Base-by-base conservation (phyloP, 371 early-diverging fungal species). In the Umbelopsis sp. region DNA sequence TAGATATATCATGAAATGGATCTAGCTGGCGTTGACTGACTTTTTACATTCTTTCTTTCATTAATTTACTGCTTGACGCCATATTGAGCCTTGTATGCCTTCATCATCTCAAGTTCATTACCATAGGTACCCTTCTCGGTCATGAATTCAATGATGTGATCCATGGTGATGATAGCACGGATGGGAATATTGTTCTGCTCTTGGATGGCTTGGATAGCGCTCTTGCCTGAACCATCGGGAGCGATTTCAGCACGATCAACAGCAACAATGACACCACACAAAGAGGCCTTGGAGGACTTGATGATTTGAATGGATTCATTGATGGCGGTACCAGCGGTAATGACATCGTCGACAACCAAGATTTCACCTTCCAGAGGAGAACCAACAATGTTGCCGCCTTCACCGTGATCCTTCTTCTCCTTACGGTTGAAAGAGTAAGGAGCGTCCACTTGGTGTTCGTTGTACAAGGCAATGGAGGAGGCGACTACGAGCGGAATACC, bases 281-380 rank as follows among this genome's bases (percentile, higher is more conserved):
- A 76, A 32, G 80, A 67, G 18, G 94, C 95, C 7, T 76, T 72
- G 70, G 82, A 74, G 25, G 72, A 78, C 73, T 84, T 68, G 63
- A 99, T 94, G 66, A 97, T 87, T 37, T 80, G 89, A 44, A 97
- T 86, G 29, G 89, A 88, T 76, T 99, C 97, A 51, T 94, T 85
- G 75, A 99, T 97, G 16, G 99, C 97, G 5, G 99, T 99, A 44
- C 99, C 99, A 18, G 98, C 98, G 7, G 99, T 98, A 75, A 98
- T 97, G 24, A 99, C 99, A 77, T 99, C 99, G 80, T 99, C 99
- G 20, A 98, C 89, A 29, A 97, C 86, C 50, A 98, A 82, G n/a
- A 97, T 87, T 65, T 86, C 81, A 35, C 93, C 93, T 7, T 75
- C 73, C 72, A 97, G 80, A 44, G 91, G 80, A 1, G 95, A 84